Conservation (phyloP, 108 stramenopile genomes). For the Mediolabrus comicus region DNA sequence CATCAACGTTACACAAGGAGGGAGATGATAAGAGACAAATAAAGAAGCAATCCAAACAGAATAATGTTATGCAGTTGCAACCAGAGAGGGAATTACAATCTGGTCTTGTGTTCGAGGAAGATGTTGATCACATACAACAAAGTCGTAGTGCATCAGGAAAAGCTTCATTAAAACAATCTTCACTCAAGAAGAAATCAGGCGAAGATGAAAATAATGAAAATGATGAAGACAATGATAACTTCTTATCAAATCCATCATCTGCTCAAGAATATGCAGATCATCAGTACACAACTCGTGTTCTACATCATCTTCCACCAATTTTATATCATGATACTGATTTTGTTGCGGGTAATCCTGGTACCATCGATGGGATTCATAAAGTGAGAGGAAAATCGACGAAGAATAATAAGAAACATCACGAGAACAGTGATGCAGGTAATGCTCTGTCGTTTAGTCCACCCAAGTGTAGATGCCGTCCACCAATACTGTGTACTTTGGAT, state of each 20-base stretch:
- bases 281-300: conserved; percentile 34
- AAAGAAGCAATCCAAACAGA: neutral
- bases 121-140: conserved; percentile 29
- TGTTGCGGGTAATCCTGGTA: conserved; percentile 32
- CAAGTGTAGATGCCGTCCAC: conserved; percentile 47
- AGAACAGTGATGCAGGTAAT: neutral
- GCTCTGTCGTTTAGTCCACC: conserved; percentile 23
- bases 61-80: neutral
- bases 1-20: too few relatives aligned
- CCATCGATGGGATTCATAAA: conserved; percentile 37
- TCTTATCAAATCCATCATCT: conserved; percentile 10
- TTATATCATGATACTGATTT: conserved; percentile 52
- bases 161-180: conserved; percentile 9
- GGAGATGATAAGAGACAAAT: neutral
- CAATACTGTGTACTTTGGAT: conserved; percentile 29
- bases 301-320: conserved; percentile 38
- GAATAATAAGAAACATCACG: neutral
- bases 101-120: conserved; percentile 51
- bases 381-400: conserved; percentile 7
- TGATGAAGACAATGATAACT: neutral
- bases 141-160: neutral
- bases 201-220: conserved; percentile 4
- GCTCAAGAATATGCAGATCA: conserved; percentile 26
- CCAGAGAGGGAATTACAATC: conserved; percentile 34
- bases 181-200: neutral